Conservation (phyloP, 345 rosid species). For the Acer yangbiense region DNA sequence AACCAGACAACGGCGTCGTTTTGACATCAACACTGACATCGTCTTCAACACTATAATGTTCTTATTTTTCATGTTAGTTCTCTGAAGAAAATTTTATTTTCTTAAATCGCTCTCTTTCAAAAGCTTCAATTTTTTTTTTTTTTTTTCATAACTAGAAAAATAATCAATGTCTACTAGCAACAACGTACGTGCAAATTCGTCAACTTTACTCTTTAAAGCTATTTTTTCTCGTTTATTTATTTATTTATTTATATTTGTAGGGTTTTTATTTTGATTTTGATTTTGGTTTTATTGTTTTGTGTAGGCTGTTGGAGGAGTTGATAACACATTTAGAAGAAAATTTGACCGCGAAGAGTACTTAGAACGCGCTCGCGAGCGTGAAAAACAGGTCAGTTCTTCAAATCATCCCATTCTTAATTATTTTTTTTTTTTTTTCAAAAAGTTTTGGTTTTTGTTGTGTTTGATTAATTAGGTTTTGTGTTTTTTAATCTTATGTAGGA, state of each 20-base stretch:
- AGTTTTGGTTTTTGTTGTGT: neutral
- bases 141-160: neutral
- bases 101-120: neutral
- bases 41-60: too few species aligned
- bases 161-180: slow-evolving; percentile 47
- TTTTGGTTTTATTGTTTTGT: neutral
- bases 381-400: slow-evolving; percentile 52
- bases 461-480: slow-evolving; percentile 1
- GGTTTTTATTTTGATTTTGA: too few species aligned
- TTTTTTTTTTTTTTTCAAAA: neutral
- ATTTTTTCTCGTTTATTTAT: neutral
- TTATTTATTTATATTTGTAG: neutral
- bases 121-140: neutral
- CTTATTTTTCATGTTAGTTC: too few species aligned
- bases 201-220: neutral
- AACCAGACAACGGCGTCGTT: neutral
- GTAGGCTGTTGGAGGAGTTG: slow-evolving; percentile 72
- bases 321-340: slow-evolving; percentile 84
- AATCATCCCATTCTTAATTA: neutral
- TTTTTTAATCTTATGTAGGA: slow-evolving; percentile 50
- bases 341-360: slow-evolving; percentile 77
- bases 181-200: slow-evolving; percentile 37
- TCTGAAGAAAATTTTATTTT: neutral
- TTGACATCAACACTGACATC: too few species aligned
- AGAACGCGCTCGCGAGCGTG: slow-evolving; percentile 93